A percentile compares a stretch with the other conserved stretches of the same genome.
Evolutionary conservation across 2,329 filamentous ascomycete species (phyloP).

Genomic region (Rutstroemia sp.): DNA sequence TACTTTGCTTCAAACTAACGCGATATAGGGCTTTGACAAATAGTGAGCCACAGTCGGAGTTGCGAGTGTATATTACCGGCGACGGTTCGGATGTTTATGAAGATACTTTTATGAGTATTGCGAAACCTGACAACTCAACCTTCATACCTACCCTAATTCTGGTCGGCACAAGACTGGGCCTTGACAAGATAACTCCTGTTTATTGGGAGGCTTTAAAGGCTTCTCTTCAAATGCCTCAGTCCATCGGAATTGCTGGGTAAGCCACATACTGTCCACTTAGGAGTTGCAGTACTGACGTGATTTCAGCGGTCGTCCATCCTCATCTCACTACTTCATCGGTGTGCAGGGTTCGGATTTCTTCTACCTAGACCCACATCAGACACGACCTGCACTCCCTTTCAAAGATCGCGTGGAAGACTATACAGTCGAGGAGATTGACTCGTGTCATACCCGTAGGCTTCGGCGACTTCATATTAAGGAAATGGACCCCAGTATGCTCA

Average conservation of each 20-base stretch:
- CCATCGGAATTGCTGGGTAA: slow-evolving; percentile 92
- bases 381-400: slow-evolving; percentile 66
- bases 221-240: slow-evolving; percentile 79
- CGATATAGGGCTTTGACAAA: slow-evolving; percentile 63
- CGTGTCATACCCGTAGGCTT: slow-evolving; percentile 81
- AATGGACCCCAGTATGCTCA: slow-evolving; percentile 97
- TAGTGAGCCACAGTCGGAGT: slow-evolving; percentile 48
- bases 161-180: slow-evolving; percentile 80
- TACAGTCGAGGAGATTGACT: slow-evolving; percentile 64
- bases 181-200: slow-evolving; percentile 88
- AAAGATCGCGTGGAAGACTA: slow-evolving; percentile 50
- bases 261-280: not conserved
- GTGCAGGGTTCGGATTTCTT: slow-evolving; percentile 74
- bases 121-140: slow-evolving; percentile 53
- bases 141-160: slow-evolving; percentile 86
- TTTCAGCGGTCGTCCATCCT: slow-evolving; percentile 77
- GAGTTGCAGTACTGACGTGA: slow-evolving; percentile 10
- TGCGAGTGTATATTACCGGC: slow-evolving; percentile 82
- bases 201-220: slow-evolving; percentile 93
- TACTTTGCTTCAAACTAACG: slow-evolving; percentile 9
- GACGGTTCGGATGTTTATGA: slow-evolving; percentile 91
- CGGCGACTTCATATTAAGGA: slow-evolving; percentile 78
- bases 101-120: slow-evolving; percentile 74
- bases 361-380: slow-evolving; percentile 91
- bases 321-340: slow-evolving; percentile 65